Conservation (phyloP, 306 rosid species). For the Pyrus communis region DNA sequence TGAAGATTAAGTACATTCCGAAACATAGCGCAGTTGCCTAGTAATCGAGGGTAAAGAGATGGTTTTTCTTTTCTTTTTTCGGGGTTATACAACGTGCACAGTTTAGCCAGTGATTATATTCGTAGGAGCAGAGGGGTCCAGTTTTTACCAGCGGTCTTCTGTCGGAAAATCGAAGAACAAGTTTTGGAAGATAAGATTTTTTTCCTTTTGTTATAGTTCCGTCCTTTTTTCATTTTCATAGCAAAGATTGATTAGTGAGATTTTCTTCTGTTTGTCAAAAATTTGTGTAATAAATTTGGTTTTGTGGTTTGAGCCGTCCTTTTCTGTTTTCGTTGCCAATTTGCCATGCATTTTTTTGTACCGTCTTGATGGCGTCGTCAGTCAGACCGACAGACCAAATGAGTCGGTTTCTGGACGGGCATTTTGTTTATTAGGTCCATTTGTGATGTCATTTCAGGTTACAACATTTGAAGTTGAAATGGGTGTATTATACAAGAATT, state of each 20-base stretch:
- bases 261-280: not conserved
- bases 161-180: conserved; percentile 45
- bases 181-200: conserved; percentile 32
- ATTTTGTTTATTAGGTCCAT: not conserved
- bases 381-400: not conserved
- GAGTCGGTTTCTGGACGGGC: not conserved
- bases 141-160: conserved; percentile 66
- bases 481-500: not conserved
- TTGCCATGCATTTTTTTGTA: not conserved
- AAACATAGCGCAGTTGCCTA: conserved; percentile 39
- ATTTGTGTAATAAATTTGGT: not conserved
- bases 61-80: conserved; percentile 10
- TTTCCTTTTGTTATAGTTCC: conserved; percentile 5
- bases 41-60: conserved; percentile 25
- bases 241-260: conserved; percentile 29
- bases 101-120: conserved; percentile 35
- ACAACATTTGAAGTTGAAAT: not conserved
- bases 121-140: conserved; percentile 53
- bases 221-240: conserved; percentile 26
- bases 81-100: conserved; percentile 45
- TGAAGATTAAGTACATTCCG: conserved; percentile 45
- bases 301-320: not conserved
- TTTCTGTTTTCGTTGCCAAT: not conserved
- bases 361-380: not conserved
- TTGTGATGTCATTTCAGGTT: not conserved